Base-by-base conservation (phyloP, 2,329 filamentous ascomycete genomes). In the Thelonectria olida region DNA sequence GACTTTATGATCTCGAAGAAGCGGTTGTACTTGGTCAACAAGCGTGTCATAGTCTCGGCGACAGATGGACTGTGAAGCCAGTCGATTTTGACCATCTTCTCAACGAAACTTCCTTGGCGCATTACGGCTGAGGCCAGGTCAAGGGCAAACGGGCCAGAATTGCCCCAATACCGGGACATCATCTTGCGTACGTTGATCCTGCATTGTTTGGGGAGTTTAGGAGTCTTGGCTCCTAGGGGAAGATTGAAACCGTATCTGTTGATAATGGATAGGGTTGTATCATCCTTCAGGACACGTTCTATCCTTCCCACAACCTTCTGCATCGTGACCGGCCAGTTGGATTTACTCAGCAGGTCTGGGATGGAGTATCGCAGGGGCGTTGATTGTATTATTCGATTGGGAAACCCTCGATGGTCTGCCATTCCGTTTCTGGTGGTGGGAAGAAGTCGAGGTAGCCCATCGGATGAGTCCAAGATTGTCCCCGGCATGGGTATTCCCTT, bases 51-150 rank as follows among this genome's bases (percentile, higher is more conserved):
- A 1, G 88, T 91, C 2, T 81, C 76, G 3, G 74, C 76, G 1
- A 87, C 80, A 2, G 86, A 80, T 0, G 90, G 89, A 34, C 86
- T 90, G 73, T 90, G 89, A 3, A 92, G 80, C 90, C 90, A 92
- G 76, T 91, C 41, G 28, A 54, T 25, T 31, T 55, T 38, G 28
- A 39, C 27, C 53, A 67, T 69, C 53, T 68, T 80, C 49, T 77
- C 73, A 12, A 78, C 68, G 59, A 81, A 81, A 1, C 72, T 74
- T 0, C 78, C 77, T 54, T 80, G 79, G n/a, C 78, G 75, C 52
- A 80, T 74, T 4, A 80, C 79, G 1, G 78, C 78, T 2, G 77
- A 78, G 22, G 77, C 72, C 2, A 81, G 74, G 39, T 81, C 76
- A 2, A 80, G 70, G 1, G 74, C 71, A 45, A 80, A 79, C 0